phyloP scores from a whole-genome alignment of 169 alveolate species.

The Cryptosporidium bovis region DNA sequence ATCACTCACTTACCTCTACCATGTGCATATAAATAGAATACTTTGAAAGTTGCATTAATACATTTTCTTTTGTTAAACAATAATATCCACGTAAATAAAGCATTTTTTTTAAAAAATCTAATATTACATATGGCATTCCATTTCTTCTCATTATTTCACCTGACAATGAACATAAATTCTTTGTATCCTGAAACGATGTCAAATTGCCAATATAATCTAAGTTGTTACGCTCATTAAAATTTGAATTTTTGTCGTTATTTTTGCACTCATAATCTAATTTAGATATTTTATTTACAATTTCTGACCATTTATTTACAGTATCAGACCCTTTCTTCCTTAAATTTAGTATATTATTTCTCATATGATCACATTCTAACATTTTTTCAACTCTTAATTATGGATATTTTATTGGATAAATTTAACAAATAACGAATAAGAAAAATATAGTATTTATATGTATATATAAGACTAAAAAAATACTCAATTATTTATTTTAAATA shows the following conservation, averaged over 20 bases:
- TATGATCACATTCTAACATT: no score
- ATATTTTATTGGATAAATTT: no score
- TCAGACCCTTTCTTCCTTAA: no score
- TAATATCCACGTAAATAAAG: conserved; percentile 36
- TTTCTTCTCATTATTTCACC: conserved; percentile 62
- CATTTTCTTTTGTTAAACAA: conserved; percentile 20
- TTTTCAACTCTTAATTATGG: no score
- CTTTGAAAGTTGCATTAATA: conserved; percentile 27
- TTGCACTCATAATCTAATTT: conserved; percentile 4
- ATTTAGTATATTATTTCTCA: no score
- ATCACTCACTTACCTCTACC: conserved; percentile 51
- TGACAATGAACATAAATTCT: conserved; percentile 25
- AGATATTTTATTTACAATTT: conserved; percentile 21
- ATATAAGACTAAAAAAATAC: no score
- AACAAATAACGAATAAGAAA: no score
- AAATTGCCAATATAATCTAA: conserved; percentile 23
- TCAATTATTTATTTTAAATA: no score
- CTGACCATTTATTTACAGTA: conserved; percentile 13
- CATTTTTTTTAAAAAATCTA: conserved; percentile 44
- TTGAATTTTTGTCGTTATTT: not conserved
- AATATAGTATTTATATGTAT: no score
- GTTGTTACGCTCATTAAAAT: not conserved
- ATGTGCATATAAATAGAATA: conserved; percentile 40
- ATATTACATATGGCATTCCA: conserved; percentile 47
- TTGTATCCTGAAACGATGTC: conserved; percentile 28